Conservation (phyloP, 1,284 basidiomycete genomes). For the Heterobasidion irregulare region DNA sequence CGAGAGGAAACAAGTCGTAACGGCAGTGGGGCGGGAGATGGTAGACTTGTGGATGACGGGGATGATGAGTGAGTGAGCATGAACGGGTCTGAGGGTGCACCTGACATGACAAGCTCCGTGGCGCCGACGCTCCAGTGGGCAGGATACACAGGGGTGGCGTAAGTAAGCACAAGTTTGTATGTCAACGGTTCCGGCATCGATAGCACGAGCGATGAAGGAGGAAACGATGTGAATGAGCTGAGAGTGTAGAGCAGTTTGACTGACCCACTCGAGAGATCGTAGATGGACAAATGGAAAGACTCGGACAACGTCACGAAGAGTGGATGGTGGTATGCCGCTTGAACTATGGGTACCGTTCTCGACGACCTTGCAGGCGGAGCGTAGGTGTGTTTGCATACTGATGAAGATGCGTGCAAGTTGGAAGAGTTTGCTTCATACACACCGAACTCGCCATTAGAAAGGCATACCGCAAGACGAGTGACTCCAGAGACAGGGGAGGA, state of each 20-base stretch:
- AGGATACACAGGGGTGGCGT: conserved; percentile 71
- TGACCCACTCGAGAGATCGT: conserved; percentile 46
- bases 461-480: conserved; percentile 41
- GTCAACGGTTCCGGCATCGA: conserved; percentile 44
- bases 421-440: conserved; percentile 28
- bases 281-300: conserved; percentile 58
- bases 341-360: conserved; percentile 40
- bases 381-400: conserved; percentile 35
- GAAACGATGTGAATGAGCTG: conserved; percentile 65
- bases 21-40: conserved; percentile 10
- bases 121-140: conserved; percentile 73
- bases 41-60: conserved; percentile 10
- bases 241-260: conserved; percentile 54
- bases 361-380: conserved; percentile 30
- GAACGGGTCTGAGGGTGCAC: conserved; percentile 8
- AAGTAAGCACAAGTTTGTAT: conserved; percentile 69
- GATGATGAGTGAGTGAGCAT: conserved; percentile 10
- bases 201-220: conserved; percentile 63
- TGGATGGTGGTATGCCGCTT: conserved; percentile 70
- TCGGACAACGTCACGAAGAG: conserved; percentile 63
- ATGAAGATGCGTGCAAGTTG: conserved; percentile 20
- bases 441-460: conserved; percentile 60
- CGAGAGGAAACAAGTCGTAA: conserved; percentile 33
- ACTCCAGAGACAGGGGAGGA: conserved; percentile 38
- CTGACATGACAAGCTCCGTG: conserved; percentile 55